These are phyloP conservation scores for Acanthamoeba healyi DNA, from an alignment of 208 protist species.

Conservation along the genomic window DNA sequence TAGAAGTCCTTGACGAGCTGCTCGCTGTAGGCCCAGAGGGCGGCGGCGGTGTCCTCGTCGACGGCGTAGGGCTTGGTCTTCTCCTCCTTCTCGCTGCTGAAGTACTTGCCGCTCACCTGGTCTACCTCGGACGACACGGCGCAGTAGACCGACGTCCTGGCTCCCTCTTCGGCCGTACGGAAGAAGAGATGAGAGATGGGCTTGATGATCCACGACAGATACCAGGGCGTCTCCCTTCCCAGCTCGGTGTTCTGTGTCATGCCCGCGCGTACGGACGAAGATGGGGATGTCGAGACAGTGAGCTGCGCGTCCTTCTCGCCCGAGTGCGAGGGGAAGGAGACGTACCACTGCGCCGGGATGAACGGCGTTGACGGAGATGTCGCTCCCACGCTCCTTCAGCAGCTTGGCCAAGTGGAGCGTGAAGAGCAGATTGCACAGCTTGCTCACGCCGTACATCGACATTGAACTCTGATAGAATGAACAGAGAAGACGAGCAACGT, in stretches of 20 bases:
- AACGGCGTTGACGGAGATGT: conserved; percentile 53
- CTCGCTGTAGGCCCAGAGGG: conserved; percentile 59
- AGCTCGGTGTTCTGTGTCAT: conserved; percentile 39
- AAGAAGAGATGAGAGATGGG: conserved; percentile 52
- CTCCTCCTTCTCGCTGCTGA: conserved; percentile 15
- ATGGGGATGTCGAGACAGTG: neutral
- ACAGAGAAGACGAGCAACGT: neutral
- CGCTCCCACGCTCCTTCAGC: neutral
- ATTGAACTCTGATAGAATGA: neutral
- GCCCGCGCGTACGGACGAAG: neutral
- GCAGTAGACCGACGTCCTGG: conserved; percentile 55
- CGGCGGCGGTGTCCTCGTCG: conserved; percentile 2
- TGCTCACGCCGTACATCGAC: conserved; percentile 8
- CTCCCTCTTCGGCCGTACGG: neutral
- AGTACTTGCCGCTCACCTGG: conserved; percentile 58
- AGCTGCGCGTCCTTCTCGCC: no score
- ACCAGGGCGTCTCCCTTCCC: conserved; percentile 46
- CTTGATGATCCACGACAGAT: conserved; percentile 35
- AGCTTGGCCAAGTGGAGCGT: conserved; percentile 47
- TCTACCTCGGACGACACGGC: neutral
- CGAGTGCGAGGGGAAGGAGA: neutral
- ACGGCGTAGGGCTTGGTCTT: conserved; percentile 3
- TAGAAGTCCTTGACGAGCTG: conserved; percentile 33
- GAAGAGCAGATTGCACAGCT: conserved; percentile 70
- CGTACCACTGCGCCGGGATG: conserved; percentile 41